Percentiles rank a stretch among this genome's conserved stretches.
These are phyloP conservation scores for Smithsoniella earleae DNA, from an alignment of 163 green algal genomes.

Conservation along the genomic window DNA sequence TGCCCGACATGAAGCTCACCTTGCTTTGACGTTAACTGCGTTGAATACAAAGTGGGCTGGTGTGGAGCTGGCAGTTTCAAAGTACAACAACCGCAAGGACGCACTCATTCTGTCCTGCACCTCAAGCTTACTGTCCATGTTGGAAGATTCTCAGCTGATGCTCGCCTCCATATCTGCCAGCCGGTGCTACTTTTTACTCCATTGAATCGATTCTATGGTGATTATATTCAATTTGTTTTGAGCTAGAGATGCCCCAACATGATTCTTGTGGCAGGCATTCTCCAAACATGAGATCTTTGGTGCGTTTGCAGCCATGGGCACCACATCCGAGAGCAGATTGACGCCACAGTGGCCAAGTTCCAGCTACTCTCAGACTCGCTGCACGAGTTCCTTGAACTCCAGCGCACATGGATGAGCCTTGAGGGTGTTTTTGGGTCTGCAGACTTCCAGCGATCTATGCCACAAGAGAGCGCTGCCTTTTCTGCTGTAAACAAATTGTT, in stretches of 20 bases:
- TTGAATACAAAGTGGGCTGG: slow-evolving; percentile 50
- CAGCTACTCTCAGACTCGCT: slow-evolving; percentile 65
- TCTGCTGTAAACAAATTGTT: slow-evolving; percentile 66
- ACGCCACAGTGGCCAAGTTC: slow-evolving; percentile 64
- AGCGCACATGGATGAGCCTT: slow-evolving; percentile 79
- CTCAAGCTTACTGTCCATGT: slow-evolving; percentile 49
- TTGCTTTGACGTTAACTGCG: slow-evolving; percentile 31
- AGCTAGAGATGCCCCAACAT: no score
- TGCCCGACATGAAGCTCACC: slow-evolving; percentile 30
- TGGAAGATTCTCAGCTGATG: neutral
- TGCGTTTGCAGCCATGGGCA: slow-evolving; percentile 46
- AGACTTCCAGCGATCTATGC: slow-evolving; percentile 78
- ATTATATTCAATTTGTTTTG: no score
- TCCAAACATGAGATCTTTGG: no score
- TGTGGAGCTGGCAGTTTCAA: slow-evolving; percentile 59
- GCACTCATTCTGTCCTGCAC: slow-evolving; percentile 65
- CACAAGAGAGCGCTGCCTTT: slow-evolving; percentile 64
- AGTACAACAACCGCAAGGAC: slow-evolving; percentile 78
- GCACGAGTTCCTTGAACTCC: slow-evolving; percentile 63
- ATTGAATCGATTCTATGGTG: no score
- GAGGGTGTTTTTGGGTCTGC: slow-evolving; percentile 66
- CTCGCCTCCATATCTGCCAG: neutral
- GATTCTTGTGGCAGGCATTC: no score
- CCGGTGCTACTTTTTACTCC: neutral
- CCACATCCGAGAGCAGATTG: slow-evolving; percentile 61